Conservation (phyloP, 2,329 filamentous ascomycete species). For the Aspergillus quadricinctus region DNA sequence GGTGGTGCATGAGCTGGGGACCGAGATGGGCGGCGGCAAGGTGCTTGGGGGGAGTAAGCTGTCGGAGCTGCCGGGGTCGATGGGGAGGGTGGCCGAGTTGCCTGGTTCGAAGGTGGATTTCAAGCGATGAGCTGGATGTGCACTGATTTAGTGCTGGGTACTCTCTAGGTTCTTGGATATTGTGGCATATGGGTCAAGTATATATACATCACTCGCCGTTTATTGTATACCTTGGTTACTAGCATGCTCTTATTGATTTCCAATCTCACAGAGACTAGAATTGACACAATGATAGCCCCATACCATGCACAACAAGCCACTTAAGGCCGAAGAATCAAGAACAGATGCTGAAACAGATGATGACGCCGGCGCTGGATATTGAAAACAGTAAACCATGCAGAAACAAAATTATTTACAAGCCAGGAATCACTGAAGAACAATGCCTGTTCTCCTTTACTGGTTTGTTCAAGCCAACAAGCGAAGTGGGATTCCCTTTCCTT, state of each 20-base stretch:
- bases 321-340: not conserved
- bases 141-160: not conserved
- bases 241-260: not conserved
- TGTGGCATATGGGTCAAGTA: no score
- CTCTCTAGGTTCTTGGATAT: not conserved
- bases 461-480: not conserved
- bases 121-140: not conserved
- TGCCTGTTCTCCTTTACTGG: not conserved
- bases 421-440: not conserved
- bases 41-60: not conserved
- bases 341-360: not conserved
- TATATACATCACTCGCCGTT: not conserved
- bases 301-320: not conserved
- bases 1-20: slow-evolving; percentile 10
- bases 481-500: not conserved
- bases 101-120: not conserved
- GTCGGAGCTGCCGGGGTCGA: not conserved
- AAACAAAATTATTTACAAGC: not conserved
- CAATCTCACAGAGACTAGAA: not conserved
- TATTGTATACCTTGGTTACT: not conserved
- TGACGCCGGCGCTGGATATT: slow-evolving; percentile 1
- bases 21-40: not conserved
- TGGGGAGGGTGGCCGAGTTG: slow-evolving; percentile 1
- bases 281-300: not conserved
- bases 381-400: slow-evolving; percentile 3